A percentile compares a stretch with the other conserved stretches of the same genome.
These are phyloP conservation scores for Xylaria multiplex DNA, from an alignment of 2,329 filamentous ascomycete species.

Conservation along the genomic window DNA sequence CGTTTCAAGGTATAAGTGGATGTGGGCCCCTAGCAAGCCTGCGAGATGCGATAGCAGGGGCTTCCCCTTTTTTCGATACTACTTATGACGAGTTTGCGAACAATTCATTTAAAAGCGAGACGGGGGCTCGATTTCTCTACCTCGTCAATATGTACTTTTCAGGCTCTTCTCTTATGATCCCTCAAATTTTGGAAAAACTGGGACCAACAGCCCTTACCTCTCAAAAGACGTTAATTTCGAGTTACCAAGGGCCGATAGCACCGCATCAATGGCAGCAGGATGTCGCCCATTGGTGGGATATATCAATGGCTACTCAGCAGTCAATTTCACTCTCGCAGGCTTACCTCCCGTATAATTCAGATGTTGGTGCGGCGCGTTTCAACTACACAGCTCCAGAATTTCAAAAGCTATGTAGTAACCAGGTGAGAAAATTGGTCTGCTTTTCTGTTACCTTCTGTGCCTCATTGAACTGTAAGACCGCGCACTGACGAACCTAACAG, in stretches of 20 bases:
- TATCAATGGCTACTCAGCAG: background rate
- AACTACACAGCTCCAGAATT: constrained; percentile 4
- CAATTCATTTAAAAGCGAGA: no score
- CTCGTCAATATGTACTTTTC: background rate
- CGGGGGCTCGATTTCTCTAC: background rate
- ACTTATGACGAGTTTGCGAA: background rate
- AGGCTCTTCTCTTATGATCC: background rate
- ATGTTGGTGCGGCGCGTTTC: background rate
- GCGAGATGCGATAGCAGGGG: background rate
- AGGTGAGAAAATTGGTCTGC: constrained; percentile 1
- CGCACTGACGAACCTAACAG: constrained; percentile 25
- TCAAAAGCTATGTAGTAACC: constrained; percentile 11
- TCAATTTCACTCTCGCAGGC: background rate
- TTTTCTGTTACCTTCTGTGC: background rate
- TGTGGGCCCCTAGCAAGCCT: no score
- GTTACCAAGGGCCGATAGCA: constrained; percentile 4
- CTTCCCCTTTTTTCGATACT: constrained; percentile 7
- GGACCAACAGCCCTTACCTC: background rate
- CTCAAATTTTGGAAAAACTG: background rate
- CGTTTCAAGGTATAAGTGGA: no score
- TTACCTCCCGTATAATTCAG: background rate
- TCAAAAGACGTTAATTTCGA: background rate
- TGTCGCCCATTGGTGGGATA: constrained; percentile 3
- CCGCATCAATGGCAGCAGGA: constrained; percentile 9
- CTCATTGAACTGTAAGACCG: no score